Percentiles rank a stretch among this genome's conserved stretches.
Evolutionary conservation across 768 basidiomycete genomes (phyloP).

Genomic region (Tylopilus sp.): DNA sequence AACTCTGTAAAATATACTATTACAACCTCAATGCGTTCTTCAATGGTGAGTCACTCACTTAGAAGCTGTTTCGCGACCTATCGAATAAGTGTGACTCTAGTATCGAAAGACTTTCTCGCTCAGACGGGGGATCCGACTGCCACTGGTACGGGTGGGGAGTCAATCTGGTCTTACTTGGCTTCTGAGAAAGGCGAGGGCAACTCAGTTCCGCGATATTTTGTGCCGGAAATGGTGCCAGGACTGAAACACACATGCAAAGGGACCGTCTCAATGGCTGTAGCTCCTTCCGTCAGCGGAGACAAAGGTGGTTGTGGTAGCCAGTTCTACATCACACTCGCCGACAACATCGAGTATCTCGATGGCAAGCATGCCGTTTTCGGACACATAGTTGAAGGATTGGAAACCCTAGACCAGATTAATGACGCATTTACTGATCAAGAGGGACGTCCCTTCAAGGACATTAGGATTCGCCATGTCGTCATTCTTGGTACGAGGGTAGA

Average conservation of each 20-base stretch:
- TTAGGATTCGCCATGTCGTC: conserved; percentile 93
- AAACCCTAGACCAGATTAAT: conserved; percentile 89
- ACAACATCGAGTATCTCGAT: conserved; percentile 93
- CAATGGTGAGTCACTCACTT: conserved; percentile 71
- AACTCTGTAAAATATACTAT: conserved; percentile 95
- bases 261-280: conserved; percentile 96
- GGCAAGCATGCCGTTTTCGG: conserved; percentile 95
- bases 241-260: conserved; percentile 84
- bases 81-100: conserved; percentile 37
- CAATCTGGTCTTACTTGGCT: conserved; percentile 74
- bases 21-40: conserved; percentile 98
- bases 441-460: conserved; percentile 89
- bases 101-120: conserved; percentile 96
- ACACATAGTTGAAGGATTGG: conserved; percentile 90
- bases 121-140: conserved; percentile 97
- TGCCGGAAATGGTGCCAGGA: conserved; percentile 75
- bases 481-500: conserved; percentile 63
- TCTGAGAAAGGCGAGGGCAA: conserved; percentile 38
- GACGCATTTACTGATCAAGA: conserved; percentile 87
- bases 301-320: conserved; percentile 88
- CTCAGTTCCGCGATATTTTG: conserved; percentile 70
- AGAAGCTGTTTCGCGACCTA: not conserved
- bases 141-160: conserved; percentile 91
- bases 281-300: conserved; percentile 68
- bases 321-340: conserved; percentile 92